These are phyloP conservation scores for Colletotrichum australisinense DNA, from an alignment of 2,329 filamentous ascomycete genomes.

Conservation along the genomic window DNA sequence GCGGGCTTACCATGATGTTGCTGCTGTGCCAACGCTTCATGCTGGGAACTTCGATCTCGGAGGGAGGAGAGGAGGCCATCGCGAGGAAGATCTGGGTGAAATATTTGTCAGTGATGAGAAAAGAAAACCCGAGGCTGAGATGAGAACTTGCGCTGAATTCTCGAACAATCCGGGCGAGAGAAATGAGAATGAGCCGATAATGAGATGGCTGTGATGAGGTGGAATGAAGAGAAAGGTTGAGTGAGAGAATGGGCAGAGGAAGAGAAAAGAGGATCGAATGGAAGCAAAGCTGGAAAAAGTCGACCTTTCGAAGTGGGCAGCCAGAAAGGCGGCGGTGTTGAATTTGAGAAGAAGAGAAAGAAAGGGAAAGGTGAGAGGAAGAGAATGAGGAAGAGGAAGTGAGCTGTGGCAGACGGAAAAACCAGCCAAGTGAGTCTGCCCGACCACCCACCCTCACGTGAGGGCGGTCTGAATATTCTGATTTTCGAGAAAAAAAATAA, in stretches of 20 bases:
- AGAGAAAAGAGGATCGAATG: neutral
- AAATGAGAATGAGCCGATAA: neutral
- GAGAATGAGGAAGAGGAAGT: no score
- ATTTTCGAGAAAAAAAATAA: neutral
- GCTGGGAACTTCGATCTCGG: neutral
- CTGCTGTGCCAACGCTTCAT: neutral
- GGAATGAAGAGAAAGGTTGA: neutral
- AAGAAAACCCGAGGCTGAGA: neutral
- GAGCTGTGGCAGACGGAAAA: no score
- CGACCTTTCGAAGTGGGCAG: neutral
- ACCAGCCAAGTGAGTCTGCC: neutral
- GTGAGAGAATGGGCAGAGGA: neutral
- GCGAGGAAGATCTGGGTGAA: no score
- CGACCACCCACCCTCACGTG: neutral
- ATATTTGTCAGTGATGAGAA: neutral
- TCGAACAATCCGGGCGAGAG: neutral
- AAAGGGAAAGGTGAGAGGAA: neutral
- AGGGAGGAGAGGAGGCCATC: neutral
- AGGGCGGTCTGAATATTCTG: neutral
- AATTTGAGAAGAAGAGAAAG: neutral
- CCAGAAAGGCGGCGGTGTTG: neutral
- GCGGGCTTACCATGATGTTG: constrained; percentile 13
- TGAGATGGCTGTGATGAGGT: neutral
- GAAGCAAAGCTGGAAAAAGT: neutral
- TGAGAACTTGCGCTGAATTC: neutral